These are phyloP conservation scores for Zymoseptoria pseudotritici DNA, from an alignment of 2,329 filamentous ascomycete genomes.

Conservation along the genomic window DNA sequence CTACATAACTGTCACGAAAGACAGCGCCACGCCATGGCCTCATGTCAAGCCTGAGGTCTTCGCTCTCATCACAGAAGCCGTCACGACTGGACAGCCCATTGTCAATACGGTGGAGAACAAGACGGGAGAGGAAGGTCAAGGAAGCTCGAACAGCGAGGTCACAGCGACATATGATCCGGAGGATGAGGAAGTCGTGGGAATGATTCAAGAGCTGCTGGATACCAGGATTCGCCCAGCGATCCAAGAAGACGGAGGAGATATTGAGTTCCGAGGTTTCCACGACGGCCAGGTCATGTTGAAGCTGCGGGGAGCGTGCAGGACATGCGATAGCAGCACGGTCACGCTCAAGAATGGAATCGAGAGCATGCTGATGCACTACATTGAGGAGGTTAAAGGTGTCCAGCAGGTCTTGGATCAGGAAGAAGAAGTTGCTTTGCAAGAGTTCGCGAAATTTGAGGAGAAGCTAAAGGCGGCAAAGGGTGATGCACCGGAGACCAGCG, in stretches of 20 bases:
- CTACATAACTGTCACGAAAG: slow-evolving; percentile 95
- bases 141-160: slow-evolving; percentile 49
- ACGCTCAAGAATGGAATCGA: slow-evolving; percentile 97
- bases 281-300: slow-evolving; percentile 65
- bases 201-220: slow-evolving; percentile 97
- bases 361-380: slow-evolving; percentile 85
- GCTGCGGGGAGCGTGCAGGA: slow-evolving; percentile 84
- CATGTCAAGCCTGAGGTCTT: slow-evolving; percentile 95
- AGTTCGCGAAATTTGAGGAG: slow-evolving; percentile 94
- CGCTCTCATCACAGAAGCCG: slow-evolving; percentile 84
- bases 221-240: slow-evolving; percentile 92
- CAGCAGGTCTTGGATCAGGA: slow-evolving; percentile 85
- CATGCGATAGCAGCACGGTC: slow-evolving; percentile 93
- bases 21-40: slow-evolving; percentile 80
- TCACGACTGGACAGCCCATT: slow-evolving; percentile 74
- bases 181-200: slow-evolving; percentile 87
- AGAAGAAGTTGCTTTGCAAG: slow-evolving; percentile 76
- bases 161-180: slow-evolving; percentile 78
- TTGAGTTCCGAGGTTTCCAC: slow-evolving; percentile 87
- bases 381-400: slow-evolving; percentile 91
- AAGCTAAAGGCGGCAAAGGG: slow-evolving; percentile 59
- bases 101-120: slow-evolving; percentile 64
- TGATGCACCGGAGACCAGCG: slow-evolving; percentile 14
- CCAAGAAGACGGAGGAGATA: slow-evolving; percentile 95
- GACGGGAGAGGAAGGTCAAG: slow-evolving; percentile 42